A percentile compares a stretch with the other conserved stretches of the same genome.
Evolutionary conservation across 2,329 filamentous ascomycete genomes (phyloP).

Genomic region (Penicillium glabrum): DNA sequence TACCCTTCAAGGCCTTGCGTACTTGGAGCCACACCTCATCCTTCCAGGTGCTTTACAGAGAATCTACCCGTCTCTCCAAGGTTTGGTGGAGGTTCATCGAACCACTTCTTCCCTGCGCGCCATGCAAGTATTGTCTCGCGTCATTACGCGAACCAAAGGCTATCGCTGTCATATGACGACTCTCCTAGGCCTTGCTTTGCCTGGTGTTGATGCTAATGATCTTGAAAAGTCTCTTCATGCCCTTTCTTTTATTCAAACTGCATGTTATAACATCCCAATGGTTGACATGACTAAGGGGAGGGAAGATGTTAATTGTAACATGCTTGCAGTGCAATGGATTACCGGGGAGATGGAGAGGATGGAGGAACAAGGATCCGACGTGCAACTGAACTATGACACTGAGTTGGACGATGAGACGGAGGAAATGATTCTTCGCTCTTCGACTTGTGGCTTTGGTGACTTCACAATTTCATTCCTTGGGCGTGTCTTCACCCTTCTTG

Average conservation of each 20-base stretch:
- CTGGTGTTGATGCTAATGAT: slow-evolving; percentile 97
- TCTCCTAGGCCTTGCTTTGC: slow-evolving; percentile 84
- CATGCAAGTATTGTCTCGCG: slow-evolving; percentile 85
- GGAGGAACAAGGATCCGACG: slow-evolving; percentile 80
- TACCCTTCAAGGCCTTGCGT: slow-evolving; percentile 84
- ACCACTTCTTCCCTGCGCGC: slow-evolving; percentile 92
- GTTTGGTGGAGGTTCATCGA: slow-evolving; percentile 92
- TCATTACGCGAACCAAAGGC: slow-evolving; percentile 92
- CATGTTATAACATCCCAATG: slow-evolving; percentile 95
- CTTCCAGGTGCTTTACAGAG: slow-evolving; percentile 89
- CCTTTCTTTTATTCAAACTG: slow-evolving; percentile 89
- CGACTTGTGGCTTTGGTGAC: slow-evolving; percentile 89
- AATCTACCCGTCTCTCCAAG: slow-evolving; percentile 96
- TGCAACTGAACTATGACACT: slow-evolving; percentile 80
- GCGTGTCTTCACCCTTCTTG: slow-evolving; percentile 90
- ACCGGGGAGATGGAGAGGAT: slow-evolving; percentile 91
- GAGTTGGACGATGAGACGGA: slow-evolving; percentile 86
- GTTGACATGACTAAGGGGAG: slow-evolving; percentile 72
- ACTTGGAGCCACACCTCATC: slow-evolving; percentile 86
- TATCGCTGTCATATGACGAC: slow-evolving; percentile 95
- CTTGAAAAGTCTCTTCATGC: slow-evolving; percentile 95
- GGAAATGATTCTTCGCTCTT: slow-evolving; percentile 83
- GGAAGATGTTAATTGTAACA: slow-evolving; percentile 68
- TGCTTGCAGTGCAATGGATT: slow-evolving; percentile 87
- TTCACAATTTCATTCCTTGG: slow-evolving; percentile 89